These are phyloP conservation scores for Penicillium chermesinum DNA, from an alignment of 495 filamentous ascomycete species.

Conservation along the genomic window DNA sequence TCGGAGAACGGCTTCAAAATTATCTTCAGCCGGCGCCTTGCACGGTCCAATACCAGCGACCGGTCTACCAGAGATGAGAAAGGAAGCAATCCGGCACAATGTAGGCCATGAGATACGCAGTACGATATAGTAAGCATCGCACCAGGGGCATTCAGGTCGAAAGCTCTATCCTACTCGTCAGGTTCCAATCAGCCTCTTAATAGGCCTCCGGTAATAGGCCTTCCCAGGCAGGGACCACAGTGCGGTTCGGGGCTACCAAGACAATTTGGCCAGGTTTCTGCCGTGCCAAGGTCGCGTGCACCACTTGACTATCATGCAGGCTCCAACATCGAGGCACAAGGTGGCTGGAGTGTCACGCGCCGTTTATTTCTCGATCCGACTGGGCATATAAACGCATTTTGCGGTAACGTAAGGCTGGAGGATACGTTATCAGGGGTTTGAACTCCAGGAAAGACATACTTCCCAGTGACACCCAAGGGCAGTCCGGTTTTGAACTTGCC, in stretches of 20 bases:
- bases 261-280: too few species aligned
- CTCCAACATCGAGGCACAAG: neutral
- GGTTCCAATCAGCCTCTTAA: neutral
- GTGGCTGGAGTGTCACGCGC: neutral
- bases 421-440: too few species aligned
- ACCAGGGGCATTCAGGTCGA: neutral
- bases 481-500: neutral
- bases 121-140: neutral
- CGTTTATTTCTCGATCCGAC: neutral
- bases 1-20: neutral
- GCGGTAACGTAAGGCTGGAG: neutral
- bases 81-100: neutral
- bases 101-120: neutral
- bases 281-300: neutral
- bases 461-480: neutral
- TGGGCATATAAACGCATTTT: constrained; percentile 1
- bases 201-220: too few species aligned
- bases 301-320: neutral
- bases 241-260: too few species aligned
- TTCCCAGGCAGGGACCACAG: too few species aligned
- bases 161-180: neutral
- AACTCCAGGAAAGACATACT: too few species aligned
- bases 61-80: neutral
- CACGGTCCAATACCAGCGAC: neutral
- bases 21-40: neutral